Base-by-base conservation (phyloP, 129 eudicot genomes). In the Lonicera japonica region DNA sequence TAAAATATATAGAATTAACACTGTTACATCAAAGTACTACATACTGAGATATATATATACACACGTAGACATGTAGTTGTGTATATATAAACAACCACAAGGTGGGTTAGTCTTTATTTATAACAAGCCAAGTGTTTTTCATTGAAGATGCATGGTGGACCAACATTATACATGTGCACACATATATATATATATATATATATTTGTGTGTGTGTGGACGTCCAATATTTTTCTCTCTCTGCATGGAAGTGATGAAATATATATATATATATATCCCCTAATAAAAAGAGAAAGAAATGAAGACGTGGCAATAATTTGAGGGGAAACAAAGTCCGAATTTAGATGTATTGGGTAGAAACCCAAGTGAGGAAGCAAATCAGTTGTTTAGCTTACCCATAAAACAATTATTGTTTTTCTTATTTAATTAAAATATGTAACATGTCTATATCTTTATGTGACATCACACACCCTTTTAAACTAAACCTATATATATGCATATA, bases 261-360 rank as follows among this genome's bases (percentile, higher is more conserved):
- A n/a, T n/a, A n/a, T 29, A 29, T 29, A 29, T 1, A 29, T 29
- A 29, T 29, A 29, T 29, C 4, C 4, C 36, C 36, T 29, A 29
- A 29, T 29, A 1, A 29, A 29, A 29, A 1, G 36, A 29, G 36
- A 29, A 29, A 29, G 6, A 16, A 47, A 5, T 13, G 25, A 65
- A 14, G 51, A 70, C 64, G 67, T 50, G 82, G 62, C 61, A 61
- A 8, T 43, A 14, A 43, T 43, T 11, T 3, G 63, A 73, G 65
- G 54, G n/a, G 51, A 48, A n/a, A 40, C 50, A 60, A 74, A 65
- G 71, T 66, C 69, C 54, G 52, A 56, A 39, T 40, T 55, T 70
- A 69, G 73, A 80, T 67, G 78, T 21, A 64, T 71, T 60, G 75
- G 86, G 75, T 80, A 58, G 86, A 81, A 76, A 76, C 67, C 86